These are phyloP conservation scores for Yamadazyma insecticola DNA, from an alignment of 805 yeast genomes.

Conservation along the genomic window DNA sequence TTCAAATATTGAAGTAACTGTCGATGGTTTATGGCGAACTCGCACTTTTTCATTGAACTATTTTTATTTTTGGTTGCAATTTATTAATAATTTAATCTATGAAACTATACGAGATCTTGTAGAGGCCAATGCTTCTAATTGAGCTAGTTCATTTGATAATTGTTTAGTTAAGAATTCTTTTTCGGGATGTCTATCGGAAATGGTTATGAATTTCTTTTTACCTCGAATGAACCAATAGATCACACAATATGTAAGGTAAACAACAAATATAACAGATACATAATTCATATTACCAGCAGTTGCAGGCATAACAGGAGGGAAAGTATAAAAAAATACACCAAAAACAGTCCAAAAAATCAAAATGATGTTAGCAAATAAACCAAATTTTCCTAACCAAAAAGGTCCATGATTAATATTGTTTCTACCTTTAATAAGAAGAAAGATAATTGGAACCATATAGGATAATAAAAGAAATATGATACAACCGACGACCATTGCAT, in stretches of 20 bases:
- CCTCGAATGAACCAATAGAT: slow-evolving; percentile 50
- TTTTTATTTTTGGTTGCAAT: too few relatives aligned
- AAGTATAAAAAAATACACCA: slow-evolving; percentile 55
- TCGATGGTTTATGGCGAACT: too few relatives aligned
- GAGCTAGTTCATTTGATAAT: slow-evolving; percentile 19
- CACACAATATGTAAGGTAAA: slow-evolving; percentile 40
- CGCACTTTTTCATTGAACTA: too few relatives aligned
- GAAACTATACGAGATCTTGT: neutral
- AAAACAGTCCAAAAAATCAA: slow-evolving; percentile 55
- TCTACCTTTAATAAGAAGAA: slow-evolving; percentile 46
- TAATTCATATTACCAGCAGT: slow-evolving; percentile 63
- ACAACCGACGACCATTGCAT: slow-evolving; percentile 59
- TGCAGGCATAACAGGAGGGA: slow-evolving; percentile 64
- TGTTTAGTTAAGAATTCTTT: slow-evolving; percentile 17
- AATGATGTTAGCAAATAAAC: slow-evolving; percentile 47
- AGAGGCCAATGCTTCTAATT: slow-evolving; percentile 19
- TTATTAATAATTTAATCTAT: too few relatives aligned
- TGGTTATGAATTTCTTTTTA: slow-evolving; percentile 14
- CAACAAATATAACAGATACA: slow-evolving; percentile 47
- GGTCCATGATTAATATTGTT: slow-evolving; percentile 56
- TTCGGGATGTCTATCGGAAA: slow-evolving; percentile 18
- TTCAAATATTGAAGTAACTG: too few relatives aligned
- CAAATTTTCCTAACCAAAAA: slow-evolving; percentile 59
- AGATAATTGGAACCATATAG: slow-evolving; percentile 51
- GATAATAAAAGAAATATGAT: slow-evolving; percentile 55